Base-by-base conservation (phyloP, 371 early-diverging fungal species). In the Chytridiales sp. region DNA sequence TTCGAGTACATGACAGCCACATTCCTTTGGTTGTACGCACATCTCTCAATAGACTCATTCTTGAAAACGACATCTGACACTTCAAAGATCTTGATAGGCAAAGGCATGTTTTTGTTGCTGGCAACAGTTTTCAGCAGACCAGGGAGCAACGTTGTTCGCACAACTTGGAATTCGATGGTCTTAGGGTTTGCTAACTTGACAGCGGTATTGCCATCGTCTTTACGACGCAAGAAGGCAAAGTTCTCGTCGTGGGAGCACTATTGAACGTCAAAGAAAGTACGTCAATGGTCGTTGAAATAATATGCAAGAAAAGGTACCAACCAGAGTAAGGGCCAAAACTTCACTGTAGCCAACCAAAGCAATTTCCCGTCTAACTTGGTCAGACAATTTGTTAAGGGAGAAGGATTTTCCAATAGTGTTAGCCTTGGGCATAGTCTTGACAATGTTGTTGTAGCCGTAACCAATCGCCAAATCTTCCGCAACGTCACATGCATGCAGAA, bases 391-490 rank as follows among this genome's bases (percentile, higher is more conserved):
- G 86, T 99, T 99, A 56, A 97, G 71, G 5, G 94, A 93, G 65
- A 91, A 81, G 51, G 97, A 90, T 65, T 85, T 84, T 50, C 89
- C 99, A 46, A 95, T 81, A 2, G 98, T 96, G 66, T 83, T 86
- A 49, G 87, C 85, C 55, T 79, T 79, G 40, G 94, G 94, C 59
- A 89, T 74, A 36, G 84, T 85, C 59, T 87, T 86, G 15, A 86
- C 83, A 67, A 99, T 86, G 62, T 95, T 95, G 81, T 99, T 97
- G 78, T 89, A 99, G 30, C 99, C 99, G 68, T 93, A 98, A n/a
- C 97, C 92, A 59, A 99, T 92, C n/a, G 97, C 97, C 32, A 98
- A 91, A 76, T 99, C 99, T 80, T 99, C 99, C 86, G 98, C 93
- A 50, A 99, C 82, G 81, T 99, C 99, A 73, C 94, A 93, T 54